Evolutionary conservation across 768 basidiomycete species (phyloP).

Genomic region (Tricholoma matsutake): DNA sequence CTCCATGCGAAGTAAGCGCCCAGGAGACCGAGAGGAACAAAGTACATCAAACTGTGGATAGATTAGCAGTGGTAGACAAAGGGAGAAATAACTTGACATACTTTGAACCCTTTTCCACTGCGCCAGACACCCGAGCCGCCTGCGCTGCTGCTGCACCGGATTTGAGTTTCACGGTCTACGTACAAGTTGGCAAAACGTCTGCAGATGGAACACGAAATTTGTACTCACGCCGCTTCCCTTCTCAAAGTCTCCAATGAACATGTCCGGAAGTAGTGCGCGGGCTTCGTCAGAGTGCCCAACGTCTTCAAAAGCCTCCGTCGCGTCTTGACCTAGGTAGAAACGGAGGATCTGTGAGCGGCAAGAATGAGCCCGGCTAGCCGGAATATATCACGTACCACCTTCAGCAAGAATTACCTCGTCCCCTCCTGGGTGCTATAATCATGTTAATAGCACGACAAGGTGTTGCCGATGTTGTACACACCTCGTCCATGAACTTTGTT

Average conservation of each 20-base stretch:
- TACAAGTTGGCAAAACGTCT: constrained; percentile 2
- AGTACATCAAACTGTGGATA: constrained; percentile 67
- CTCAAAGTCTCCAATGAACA: constrained; percentile 84
- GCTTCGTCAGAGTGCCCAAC: constrained; percentile 99
- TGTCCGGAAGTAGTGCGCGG: constrained; percentile 71
- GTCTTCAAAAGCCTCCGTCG: constrained; percentile 98
- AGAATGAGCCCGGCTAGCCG: constrained; percentile 6
- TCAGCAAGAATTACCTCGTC: constrained; percentile 97
- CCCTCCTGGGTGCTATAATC: constrained; percentile 85
- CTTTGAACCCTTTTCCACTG: constrained; percentile 70
- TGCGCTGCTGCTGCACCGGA: constrained; percentile 47
- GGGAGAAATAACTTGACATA: constrained; percentile 30
- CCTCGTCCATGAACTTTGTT: constrained; percentile 94
- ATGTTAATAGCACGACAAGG: neutral
- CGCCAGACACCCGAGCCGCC: constrained; percentile 41
- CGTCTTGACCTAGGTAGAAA: constrained; percentile 71
- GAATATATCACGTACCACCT: constrained; percentile 58
- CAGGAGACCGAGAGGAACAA: constrained; percentile 74
- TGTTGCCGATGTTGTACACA: constrained; percentile 27
- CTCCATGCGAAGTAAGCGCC: constrained; percentile 90
- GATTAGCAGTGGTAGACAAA: constrained; percentile 9
- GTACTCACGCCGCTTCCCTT: constrained; percentile 52
- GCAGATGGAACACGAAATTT: constrained; percentile 7
- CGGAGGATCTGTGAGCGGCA: constrained; percentile 9
- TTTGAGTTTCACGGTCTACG: constrained; percentile 51